Evolutionary conservation across 208 protist genomes (phyloP).

Genomic region (Trypanosomatidae sp.): DNA sequence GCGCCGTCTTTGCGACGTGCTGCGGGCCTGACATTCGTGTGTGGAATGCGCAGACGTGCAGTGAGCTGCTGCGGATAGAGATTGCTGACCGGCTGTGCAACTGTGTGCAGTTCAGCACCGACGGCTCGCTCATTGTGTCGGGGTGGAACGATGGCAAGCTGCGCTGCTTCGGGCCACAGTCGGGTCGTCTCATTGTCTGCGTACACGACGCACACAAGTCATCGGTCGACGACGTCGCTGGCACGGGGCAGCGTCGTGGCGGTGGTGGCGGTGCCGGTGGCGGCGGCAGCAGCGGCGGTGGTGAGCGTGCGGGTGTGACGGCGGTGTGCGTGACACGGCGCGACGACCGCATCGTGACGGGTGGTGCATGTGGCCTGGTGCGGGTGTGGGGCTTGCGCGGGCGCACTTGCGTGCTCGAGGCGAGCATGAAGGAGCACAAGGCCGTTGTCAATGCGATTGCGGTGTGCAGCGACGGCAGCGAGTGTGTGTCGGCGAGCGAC

Average conservation of each 20-base stretch:
- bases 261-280: conserved; percentile 31
- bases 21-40: conserved; percentile 89
- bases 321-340: conserved; percentile 68
- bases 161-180: conserved; percentile 91
- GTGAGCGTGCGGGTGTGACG: conserved; percentile 74
- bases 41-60: conserved; percentile 86
- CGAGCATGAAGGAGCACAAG: conserved; percentile 95
- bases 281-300: conserved; percentile 24
- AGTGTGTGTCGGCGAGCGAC: conserved; percentile 89
- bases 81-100: conserved; percentile 88
- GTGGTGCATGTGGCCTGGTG: conserved; percentile 89
- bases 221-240: too few relatives aligned
- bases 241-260: conserved; percentile 38
- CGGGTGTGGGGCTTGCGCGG: conserved; percentile 79
- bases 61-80: conserved; percentile 91
- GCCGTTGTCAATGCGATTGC: conserved; percentile 78
- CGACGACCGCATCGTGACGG: conserved; percentile 66
- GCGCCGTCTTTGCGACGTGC: conserved; percentile 93
- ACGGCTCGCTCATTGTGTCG: conserved; percentile 89
- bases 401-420: conserved; percentile 71
- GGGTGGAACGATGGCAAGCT: conserved; percentile 94
- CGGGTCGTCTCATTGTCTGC: conserved; percentile 91
- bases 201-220: conserved; percentile 94
- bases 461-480: conserved; percentile 77
- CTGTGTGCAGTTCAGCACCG: conserved; percentile 85